phyloP scores from a whole-genome alignment of 306 rosid genomes.

The Hippophae tibetana region DNA sequence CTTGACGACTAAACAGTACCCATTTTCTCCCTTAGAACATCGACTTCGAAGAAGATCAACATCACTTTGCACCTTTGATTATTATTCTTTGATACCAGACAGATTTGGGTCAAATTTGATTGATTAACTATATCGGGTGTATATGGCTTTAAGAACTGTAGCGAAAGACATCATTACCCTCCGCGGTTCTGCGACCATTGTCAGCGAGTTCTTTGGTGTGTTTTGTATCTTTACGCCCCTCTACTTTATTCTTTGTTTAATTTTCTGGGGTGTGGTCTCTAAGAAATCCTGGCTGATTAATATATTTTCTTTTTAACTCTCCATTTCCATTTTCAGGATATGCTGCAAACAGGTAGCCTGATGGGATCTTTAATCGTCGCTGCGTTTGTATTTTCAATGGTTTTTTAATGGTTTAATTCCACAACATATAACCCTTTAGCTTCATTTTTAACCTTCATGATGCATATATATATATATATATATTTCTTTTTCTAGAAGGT shows the following conservation, averaged over 20 bases:
- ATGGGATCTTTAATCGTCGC: neutral
- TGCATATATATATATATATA: too few species aligned
- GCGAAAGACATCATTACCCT: conserved; percentile 91
- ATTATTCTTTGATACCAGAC: conserved; percentile 2
- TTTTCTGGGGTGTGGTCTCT: neutral
- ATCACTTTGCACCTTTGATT: neutral
- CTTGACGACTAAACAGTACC: neutral
- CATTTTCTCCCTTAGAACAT: too few species aligned
- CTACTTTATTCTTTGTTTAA: neutral
- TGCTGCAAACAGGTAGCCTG: conserved; percentile 79
- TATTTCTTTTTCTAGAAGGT: too few species aligned
- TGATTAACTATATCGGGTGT: neutral
- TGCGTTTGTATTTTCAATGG: too few species aligned
- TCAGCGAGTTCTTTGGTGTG: conserved; percentile 93
- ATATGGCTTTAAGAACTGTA: conserved; percentile 63
- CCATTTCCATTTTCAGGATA: conserved; percentile 47
- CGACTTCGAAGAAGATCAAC: neutral
- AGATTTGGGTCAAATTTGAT: neutral
- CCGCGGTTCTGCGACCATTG: conserved; percentile 93
- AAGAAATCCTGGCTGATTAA: neutral
- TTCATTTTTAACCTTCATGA: too few species aligned
- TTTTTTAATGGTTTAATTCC: too few species aligned
- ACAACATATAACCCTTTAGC: too few species aligned
- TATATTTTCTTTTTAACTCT: conserved; percentile 10
- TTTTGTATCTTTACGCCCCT: neutral